Percentiles rank a stretch among this genome's conserved stretches.
Evolutionary conservation across 2,329 filamentous ascomycete species (phyloP).

Genomic region (Phoma sp.): DNA sequence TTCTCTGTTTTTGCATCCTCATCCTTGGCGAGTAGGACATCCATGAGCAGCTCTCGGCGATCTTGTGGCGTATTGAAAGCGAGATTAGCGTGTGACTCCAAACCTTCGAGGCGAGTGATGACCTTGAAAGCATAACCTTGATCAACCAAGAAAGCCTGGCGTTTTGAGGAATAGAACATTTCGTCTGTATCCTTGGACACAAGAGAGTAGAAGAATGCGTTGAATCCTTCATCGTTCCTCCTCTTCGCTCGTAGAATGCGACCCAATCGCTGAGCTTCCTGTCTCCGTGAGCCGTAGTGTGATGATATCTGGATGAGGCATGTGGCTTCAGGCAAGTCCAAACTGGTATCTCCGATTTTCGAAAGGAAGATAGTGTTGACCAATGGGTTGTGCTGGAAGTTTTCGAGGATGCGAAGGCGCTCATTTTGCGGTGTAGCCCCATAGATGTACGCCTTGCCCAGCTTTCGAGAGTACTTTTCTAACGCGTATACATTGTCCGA

Average conservation of each 20-base stretch:
- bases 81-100: conserved; percentile 82
- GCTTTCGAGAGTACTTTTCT: conserved; percentile 80
- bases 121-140: conserved; percentile 99
- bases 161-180: conserved; percentile 97
- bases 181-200: conserved; percentile 97
- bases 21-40: conserved; percentile 89
- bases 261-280: conserved; percentile 92
- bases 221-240: conserved; percentile 96
- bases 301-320: conserved; percentile 97
- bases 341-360: conserved; percentile 98
- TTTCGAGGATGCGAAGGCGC: conserved; percentile 85
- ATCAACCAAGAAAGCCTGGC: conserved; percentile 95
- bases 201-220: conserved; percentile 97
- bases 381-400: conserved; percentile 90
- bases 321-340: conserved; percentile 94
- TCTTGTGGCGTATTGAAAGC: conserved; percentile 81
- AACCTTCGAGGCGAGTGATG: conserved; percentile 92
- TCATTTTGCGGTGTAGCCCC: conserved; percentile 87
- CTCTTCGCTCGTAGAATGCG: conserved; percentile 94
- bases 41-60: conserved; percentile 83
- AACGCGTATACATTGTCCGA: conserved; percentile 97
- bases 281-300: conserved; percentile 94
- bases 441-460: conserved; percentile 89
- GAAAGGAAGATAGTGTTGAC: conserved; percentile 95
- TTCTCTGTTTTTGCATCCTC: conserved; percentile 73